A percentile compares a stretch with the other conserved stretches of the same genome.
Conservation (phyloP, 306 rosid species). For the Vigna reflexopilosa region DNA sequence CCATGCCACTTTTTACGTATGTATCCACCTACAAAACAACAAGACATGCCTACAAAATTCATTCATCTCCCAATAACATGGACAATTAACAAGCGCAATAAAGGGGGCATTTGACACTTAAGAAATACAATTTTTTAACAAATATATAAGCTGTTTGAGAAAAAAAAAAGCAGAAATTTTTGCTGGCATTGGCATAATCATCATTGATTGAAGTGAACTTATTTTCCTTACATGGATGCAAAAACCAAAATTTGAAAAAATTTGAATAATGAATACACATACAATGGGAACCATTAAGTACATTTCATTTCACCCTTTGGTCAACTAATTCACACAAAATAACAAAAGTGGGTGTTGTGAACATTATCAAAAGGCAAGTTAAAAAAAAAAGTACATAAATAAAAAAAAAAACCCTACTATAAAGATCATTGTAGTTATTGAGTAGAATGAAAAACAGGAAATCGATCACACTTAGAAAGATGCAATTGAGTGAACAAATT, state of each 20-base stretch:
- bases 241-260: not conserved
- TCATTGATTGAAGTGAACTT: not conserved
- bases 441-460: slow-evolving; percentile 25
- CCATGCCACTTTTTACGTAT: slow-evolving; percentile 80
- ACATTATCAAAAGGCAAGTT: slow-evolving; percentile 16
- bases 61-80: slow-evolving; percentile 22
- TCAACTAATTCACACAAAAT: slow-evolving; percentile 15
- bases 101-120: not conserved
- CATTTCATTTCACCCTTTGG: not conserved
- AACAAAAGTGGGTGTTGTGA: slow-evolving; percentile 23
- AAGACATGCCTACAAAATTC: slow-evolving; percentile 36
- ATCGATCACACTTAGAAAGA: not conserved
- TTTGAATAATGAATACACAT: not conserved
- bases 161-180: not conserved
- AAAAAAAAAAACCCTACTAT: not conserved
- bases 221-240: slow-evolving; percentile 21
- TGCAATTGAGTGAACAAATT: not conserved
- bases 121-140: not conserved
- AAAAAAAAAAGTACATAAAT: slow-evolving; percentile 19
- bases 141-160: not conserved
- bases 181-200: not conserved
- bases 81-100: not conserved
- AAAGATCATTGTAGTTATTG: not conserved
- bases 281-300: not conserved
- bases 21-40: slow-evolving; percentile 72